Base-by-base conservation (phyloP, 2,329 filamentous ascomycete species). In the Akanthomyces dipterigenus region DNA sequence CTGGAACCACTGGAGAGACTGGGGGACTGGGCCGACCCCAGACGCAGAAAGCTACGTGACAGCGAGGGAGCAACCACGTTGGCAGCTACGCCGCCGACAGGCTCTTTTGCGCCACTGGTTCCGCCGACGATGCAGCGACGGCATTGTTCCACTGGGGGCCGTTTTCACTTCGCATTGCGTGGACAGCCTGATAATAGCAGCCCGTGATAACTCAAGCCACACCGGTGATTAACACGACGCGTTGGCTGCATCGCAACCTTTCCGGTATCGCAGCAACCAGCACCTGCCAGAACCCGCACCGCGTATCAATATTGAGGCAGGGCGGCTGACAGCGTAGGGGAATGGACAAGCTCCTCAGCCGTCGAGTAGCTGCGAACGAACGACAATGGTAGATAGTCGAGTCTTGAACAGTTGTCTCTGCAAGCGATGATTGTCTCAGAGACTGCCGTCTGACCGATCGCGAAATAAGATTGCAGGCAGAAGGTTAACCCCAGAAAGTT, bases 41-140 rank as follows among this genome's bases (percentile, higher is more conserved):
- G 38, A 46, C 40, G 22, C 38, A 50, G 22, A 60, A 53, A 45
- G 53, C 60, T 61, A 61, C 60, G 60, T 61, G 60, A 61, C 60
- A 61, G 53, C 60, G 60, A 53, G 57, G 51, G 40, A 55, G 36
- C 40, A 49, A 61, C 50, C 58, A 61, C 42, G 50, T 48, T 61
- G 42, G 43, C 45, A 58, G 46, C 24, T 26, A 18, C 24, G 34
- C 26, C 48, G 22, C 18, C 28, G 7, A 34, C 31, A 34, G 34
- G 8, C 31, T 46, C 24, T 40, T 40, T 40, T 31, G 20, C 48
- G 40, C 57, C 48, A 60, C 57, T 28, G 14, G 48, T 16, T 22
- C 38, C 9, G 50, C 20, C n/a, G 40, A 40, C 50, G 50, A 54
- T 42, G n/a, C 18, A 28, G 43, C 28, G 50, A 55, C 51, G 51